Conservation (phyloP, 306 rosid species). For the Gastrolobium villosum region DNA sequence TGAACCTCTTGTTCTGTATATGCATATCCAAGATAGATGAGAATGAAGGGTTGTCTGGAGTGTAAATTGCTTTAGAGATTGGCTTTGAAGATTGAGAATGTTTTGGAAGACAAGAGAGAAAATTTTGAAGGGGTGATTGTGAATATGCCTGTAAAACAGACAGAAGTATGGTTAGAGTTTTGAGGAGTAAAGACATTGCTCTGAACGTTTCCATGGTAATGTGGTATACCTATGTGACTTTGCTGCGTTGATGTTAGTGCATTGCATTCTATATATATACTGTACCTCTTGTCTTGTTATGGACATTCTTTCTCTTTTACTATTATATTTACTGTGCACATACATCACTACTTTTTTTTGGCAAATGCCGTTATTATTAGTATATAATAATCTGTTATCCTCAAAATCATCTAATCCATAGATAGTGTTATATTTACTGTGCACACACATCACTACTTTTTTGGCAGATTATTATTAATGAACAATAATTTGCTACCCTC, state of each 20-base stretch:
- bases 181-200: neutral
- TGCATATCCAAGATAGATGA: conserved; percentile 38
- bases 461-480: too few species aligned
- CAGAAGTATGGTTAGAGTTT: neutral
- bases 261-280: neutral
- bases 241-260: neutral
- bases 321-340: too few species aligned
- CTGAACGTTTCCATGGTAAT: neutral
- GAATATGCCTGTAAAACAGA: conserved; percentile 1
- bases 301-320: too few species aligned
- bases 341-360: too few species aligned
- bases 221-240: neutral
- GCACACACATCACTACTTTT: too few species aligned
- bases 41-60: conserved; percentile 10
- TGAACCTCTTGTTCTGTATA: conserved; percentile 33
- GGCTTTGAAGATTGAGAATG: neutral
- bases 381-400: too few species aligned
- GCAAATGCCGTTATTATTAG: too few species aligned
- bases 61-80: neutral
- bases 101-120: neutral
- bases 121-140: conserved; percentile 1
- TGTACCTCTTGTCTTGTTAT: too few species aligned
- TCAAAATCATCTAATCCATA: too few species aligned
- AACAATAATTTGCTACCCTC: too few species aligned
- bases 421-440: too few species aligned